phyloP scores from a whole-genome alignment of 1,284 basidiomycete species.

The Schizophyllum amplum region DNA sequence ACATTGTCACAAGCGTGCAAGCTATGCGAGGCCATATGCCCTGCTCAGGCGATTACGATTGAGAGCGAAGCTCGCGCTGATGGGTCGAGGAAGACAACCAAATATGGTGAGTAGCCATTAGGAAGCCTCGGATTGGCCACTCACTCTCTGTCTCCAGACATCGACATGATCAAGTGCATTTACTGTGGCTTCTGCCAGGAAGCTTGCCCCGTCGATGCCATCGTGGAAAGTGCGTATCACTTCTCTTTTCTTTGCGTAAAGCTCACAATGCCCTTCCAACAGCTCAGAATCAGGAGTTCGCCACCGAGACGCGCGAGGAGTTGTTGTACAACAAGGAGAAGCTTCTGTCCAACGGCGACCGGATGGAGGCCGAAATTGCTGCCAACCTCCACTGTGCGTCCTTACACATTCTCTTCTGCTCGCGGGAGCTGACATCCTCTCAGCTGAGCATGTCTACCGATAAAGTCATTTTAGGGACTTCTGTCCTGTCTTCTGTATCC shows the following conservation, averaged over 20 bases:
- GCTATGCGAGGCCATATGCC: constrained; percentile 98
- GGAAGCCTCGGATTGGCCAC: constrained; percentile 15
- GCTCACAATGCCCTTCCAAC: constrained; percentile 10
- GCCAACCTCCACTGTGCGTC: constrained; percentile 80
- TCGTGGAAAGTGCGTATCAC: constrained; percentile 85
- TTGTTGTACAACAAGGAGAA: constrained; percentile 99
- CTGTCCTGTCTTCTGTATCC: neutral
- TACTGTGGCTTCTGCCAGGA: constrained; percentile 99
- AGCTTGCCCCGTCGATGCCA: constrained; percentile 98
- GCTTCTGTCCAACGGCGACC: constrained; percentile 91
- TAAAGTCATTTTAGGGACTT: constrained; percentile 16
- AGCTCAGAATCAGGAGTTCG: constrained; percentile 96
- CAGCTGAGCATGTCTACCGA: constrained; percentile 38
- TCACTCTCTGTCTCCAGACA: constrained; percentile 45
- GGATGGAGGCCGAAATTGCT: constrained; percentile 94
- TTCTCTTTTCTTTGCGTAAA: constrained; percentile 1
- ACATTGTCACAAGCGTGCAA: constrained; percentile 72
- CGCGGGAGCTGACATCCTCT: constrained; percentile 5
- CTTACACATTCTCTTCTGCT: constrained; percentile 5
- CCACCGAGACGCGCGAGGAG: constrained; percentile 97
- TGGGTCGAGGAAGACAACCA: constrained; percentile 93
- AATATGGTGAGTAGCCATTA: constrained; percentile 64
- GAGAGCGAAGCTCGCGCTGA: constrained; percentile 96
- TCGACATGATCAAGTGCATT: constrained; percentile 96
- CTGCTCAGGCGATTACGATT: constrained; percentile 98